phyloP scores from a whole-genome alignment of 345 rosid species.

The Brassica incana region DNA sequence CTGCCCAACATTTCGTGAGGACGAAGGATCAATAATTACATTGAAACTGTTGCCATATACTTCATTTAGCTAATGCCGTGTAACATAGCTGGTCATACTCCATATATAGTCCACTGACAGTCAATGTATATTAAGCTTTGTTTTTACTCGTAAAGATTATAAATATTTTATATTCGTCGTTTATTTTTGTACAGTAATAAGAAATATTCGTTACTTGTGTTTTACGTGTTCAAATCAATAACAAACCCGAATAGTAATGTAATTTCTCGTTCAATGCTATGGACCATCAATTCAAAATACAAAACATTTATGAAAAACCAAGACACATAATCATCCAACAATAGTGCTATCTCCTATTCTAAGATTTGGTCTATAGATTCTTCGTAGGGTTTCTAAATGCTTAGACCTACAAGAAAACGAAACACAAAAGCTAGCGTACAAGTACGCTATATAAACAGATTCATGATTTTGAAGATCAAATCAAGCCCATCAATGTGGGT shows the following conservation, averaged over 20 bases:
- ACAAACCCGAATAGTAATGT: constrained; percentile 4
- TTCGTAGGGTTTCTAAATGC: constrained; percentile 32
- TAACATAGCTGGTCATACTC: background rate
- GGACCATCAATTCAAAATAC: constrained; percentile 32
- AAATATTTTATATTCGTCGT: background rate
- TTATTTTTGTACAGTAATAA: background rate
- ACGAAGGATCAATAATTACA: background rate
- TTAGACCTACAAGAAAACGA: constrained; percentile 31
- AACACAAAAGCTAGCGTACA: constrained; percentile 21
- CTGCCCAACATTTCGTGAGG: background rate
- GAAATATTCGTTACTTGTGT: background rate
- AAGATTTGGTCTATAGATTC: constrained; percentile 31
- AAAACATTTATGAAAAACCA: constrained; percentile 17
- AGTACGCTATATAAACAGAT: constrained; percentile 23
- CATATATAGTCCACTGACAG: background rate
- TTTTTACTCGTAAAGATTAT: background rate
- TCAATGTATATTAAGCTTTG: background rate
- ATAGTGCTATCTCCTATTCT: constrained; percentile 15
- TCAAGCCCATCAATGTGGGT: constrained; percentile 39
- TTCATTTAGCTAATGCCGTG: background rate
- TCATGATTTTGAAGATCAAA: constrained; percentile 36
- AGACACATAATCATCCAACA: constrained; percentile 8
- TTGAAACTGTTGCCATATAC: background rate
- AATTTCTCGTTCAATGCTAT: constrained; percentile 8
- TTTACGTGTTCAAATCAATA: constrained; percentile 21